phyloP scores from a whole-genome alignment of 1,284 basidiomycete species.

The Ceratobasidium sp. region DNA sequence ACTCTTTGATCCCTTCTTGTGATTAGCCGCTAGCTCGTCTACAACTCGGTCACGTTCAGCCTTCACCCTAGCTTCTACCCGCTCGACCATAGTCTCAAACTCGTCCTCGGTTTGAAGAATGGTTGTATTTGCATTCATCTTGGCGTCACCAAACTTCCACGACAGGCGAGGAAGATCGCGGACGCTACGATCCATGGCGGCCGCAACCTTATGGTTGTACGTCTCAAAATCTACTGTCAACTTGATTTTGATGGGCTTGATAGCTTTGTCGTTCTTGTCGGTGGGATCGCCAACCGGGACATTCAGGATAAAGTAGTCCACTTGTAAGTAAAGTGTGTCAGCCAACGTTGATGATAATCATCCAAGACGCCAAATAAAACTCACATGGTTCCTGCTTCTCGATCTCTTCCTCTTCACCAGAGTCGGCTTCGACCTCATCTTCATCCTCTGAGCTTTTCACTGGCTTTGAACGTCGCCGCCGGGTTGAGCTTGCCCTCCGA shows the following conservation, averaged over 20 bases:
- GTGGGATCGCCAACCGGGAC: not conserved
- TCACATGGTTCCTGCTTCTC: not conserved
- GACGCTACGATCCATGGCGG: not conserved
- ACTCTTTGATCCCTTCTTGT: not conserved
- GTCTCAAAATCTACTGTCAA: not conserved
- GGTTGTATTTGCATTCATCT: not conserved
- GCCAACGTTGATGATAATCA: not conserved
- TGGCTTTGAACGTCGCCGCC: not conserved
- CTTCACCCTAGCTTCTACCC: not conserved
- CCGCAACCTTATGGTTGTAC: not conserved
- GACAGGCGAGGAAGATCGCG: not conserved
- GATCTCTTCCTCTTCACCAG: not conserved
- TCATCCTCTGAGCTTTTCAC: not conserved
- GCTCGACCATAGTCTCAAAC: not conserved
- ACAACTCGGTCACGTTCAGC: not conserved
- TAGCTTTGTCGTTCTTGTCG: not conserved
- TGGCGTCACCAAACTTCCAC: not conserved
- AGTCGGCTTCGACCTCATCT: too few species aligned
- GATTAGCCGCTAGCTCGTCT: not conserved
- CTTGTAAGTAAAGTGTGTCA: not conserved
- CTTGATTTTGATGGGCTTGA: not conserved
- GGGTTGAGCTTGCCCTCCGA: not conserved
- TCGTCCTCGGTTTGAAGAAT: constrained; percentile 1
- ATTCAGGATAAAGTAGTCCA: not conserved
- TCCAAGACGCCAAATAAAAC: not conserved